A percentile compares a stretch with the other conserved stretches of the same genome.
Conservation (phyloP, 2,329 filamentous ascomycete species). For the Xylariaceae sp. region DNA sequence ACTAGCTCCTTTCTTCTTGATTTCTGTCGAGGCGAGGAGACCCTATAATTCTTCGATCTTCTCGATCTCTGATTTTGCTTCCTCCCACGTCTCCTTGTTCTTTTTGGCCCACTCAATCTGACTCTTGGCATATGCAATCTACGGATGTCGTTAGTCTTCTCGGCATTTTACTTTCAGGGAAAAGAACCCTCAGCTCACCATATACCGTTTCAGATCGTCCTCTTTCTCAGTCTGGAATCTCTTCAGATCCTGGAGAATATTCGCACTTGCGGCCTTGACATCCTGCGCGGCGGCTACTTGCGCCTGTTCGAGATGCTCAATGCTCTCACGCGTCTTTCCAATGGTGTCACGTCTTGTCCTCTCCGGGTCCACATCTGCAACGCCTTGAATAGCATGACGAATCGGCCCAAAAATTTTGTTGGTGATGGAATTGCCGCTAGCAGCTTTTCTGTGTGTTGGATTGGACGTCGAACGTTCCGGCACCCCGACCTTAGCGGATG, state of each 20-base stretch:
- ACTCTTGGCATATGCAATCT: slow-evolving; percentile 89
- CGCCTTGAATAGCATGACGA: slow-evolving; percentile 91
- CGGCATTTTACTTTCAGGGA: background rate
- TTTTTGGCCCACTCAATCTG: slow-evolving; percentile 94
- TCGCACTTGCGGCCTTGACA: slow-evolving; percentile 86
- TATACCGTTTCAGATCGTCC: slow-evolving; percentile 86
- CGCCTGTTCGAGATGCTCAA: slow-evolving; percentile 84
- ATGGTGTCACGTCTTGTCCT: slow-evolving; percentile 88
- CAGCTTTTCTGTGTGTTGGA: slow-evolving; percentile 69
- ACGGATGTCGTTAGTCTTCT: slow-evolving; percentile 17
- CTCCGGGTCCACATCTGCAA: slow-evolving; percentile 94
- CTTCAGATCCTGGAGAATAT: slow-evolving; percentile 84
- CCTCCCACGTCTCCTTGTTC: slow-evolving; percentile 87
- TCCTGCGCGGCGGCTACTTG: slow-evolving; percentile 84
- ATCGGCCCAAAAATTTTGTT: slow-evolving; percentile 92
- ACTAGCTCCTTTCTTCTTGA: too few relatives aligned
- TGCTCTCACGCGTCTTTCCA: slow-evolving; percentile 87
- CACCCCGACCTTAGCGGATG: slow-evolving; percentile 71
- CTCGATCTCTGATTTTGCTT: slow-evolving; percentile 79
- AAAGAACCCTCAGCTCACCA: slow-evolving; percentile 60
- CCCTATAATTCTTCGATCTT: slow-evolving; percentile 69
- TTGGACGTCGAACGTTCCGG: slow-evolving; percentile 49
- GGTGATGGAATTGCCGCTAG: slow-evolving; percentile 86
- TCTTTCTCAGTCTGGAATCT: slow-evolving; percentile 95
- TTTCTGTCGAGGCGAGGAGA: too few relatives aligned